Conservation (phyloP, 352 stramenopile genomes). For the Phytopythium mirpurense region DNA sequence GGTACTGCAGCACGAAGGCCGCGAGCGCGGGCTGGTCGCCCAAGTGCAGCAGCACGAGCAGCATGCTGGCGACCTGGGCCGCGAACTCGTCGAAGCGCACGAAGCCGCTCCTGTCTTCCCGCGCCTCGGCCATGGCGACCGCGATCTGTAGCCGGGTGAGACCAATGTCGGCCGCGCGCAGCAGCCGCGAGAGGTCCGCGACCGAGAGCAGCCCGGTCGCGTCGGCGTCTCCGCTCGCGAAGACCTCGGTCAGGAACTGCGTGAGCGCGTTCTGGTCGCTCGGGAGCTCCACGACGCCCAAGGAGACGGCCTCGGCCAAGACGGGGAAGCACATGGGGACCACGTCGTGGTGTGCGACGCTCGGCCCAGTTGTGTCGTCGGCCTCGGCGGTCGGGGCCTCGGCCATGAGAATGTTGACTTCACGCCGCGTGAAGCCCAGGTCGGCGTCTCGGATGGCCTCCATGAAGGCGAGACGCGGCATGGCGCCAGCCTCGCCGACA, state of each 20-base stretch:
- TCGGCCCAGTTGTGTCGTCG: slow-evolving; percentile 15
- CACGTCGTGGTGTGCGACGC: slow-evolving; percentile 48
- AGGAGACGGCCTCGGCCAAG: slow-evolving; percentile 42
- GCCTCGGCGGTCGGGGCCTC: slow-evolving; percentile 32
- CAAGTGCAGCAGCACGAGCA: slow-evolving; percentile 56
- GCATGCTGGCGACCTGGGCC: slow-evolving; percentile 60
- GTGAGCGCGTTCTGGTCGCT: slow-evolving; percentile 61
- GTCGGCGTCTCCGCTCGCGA: slow-evolving; percentile 62
- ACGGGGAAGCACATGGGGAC: slow-evolving; percentile 58
- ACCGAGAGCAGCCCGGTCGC: slow-evolving; percentile 55
- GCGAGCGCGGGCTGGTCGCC: slow-evolving; percentile 61
- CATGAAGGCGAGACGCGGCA: slow-evolving; percentile 57
- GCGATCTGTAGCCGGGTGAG: slow-evolving; percentile 78
- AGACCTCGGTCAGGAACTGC: slow-evolving; percentile 71
- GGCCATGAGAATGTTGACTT: slow-evolving; percentile 78
- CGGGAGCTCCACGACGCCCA: slow-evolving; percentile 55
- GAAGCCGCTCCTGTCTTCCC: slow-evolving; percentile 73
- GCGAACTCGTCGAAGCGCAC: slow-evolving; percentile 75
- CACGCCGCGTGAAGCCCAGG: slow-evolving; percentile 52
- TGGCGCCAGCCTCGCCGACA: slow-evolving; percentile 37
- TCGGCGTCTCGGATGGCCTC: slow-evolving; percentile 63
- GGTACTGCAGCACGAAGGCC: slow-evolving; percentile 54
- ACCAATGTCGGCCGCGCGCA: slow-evolving; percentile 56
- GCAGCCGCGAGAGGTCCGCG: slow-evolving; percentile 48
- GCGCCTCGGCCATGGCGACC: slow-evolving; percentile 56